Percentiles rank a stretch among this genome's conserved stretches.
phyloP scores from a whole-genome alignment of 345 rosid species.

The Geranium rotundifolium region DNA sequence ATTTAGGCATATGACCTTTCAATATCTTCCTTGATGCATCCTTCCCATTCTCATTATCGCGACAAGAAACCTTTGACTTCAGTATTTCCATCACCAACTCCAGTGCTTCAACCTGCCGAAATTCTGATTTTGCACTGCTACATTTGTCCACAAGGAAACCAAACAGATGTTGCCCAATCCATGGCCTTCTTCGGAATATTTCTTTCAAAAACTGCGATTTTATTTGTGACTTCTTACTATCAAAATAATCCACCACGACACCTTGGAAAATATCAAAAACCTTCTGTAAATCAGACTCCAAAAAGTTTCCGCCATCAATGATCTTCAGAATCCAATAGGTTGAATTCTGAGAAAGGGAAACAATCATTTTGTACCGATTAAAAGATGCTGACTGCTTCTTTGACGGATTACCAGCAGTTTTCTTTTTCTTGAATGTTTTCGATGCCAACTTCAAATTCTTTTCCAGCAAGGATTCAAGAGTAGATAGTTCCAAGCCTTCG shows the following conservation, averaged over 20 bases:
- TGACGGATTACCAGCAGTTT: conserved; percentile 40
- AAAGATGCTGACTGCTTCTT: conserved; percentile 62
- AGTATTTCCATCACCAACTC: conserved; percentile 60
- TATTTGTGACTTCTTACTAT: conserved; percentile 60
- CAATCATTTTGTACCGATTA: conserved; percentile 64
- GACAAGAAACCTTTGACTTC: conserved; percentile 37
- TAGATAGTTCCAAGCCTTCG: conserved; percentile 39
- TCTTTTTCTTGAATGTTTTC: conserved; percentile 68
- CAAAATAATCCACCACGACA: conserved; percentile 48
- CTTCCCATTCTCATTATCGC: conserved; percentile 18
- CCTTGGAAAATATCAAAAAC: conserved; percentile 39
- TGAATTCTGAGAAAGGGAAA: conserved; percentile 64
- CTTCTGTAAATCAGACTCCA: conserved; percentile 45
- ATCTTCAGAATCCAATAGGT: conserved; percentile 72
- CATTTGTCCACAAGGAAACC: conserved; percentile 58
- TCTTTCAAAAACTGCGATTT: conserved; percentile 69
- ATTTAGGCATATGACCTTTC: conserved; percentile 35
- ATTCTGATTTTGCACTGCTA: conserved; percentile 46
- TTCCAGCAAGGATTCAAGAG: conserved; percentile 57
- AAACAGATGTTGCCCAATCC: conserved; percentile 54
- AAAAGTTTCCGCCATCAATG: conserved; percentile 45
- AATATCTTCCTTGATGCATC: conserved; percentile 41
- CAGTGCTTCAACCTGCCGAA: conserved; percentile 69
- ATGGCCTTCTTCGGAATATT: conserved; percentile 58
- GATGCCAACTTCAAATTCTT: conserved; percentile 72